phyloP scores from a whole-genome alignment of 2,329 filamentous ascomycete species.

The Chaetomium sp. region DNA sequence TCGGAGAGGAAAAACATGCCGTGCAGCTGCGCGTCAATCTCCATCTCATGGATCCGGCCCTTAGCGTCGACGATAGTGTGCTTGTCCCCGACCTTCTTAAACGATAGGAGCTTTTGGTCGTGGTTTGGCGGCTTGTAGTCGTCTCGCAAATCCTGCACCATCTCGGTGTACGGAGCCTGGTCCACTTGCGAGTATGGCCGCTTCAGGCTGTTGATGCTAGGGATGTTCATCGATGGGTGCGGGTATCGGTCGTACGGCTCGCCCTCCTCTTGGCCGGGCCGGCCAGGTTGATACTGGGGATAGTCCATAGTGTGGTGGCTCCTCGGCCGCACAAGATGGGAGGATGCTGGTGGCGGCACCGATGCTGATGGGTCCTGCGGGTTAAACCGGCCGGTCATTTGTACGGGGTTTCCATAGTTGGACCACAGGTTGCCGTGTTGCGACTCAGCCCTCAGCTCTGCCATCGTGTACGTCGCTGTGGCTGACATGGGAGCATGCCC shows the following conservation, averaged over 20 bases:
- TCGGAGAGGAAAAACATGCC: slow-evolving; percentile 90
- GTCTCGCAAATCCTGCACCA: slow-evolving; percentile 62
- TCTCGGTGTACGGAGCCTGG: slow-evolving; percentile 58
- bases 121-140: slow-evolving; percentile 62
- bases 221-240: slow-evolving; percentile 47
- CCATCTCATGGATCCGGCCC: slow-evolving; percentile 62
- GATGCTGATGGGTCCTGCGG: slow-evolving; percentile 54
- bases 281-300: slow-evolving; percentile 52
- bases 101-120: slow-evolving; percentile 63
- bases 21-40: slow-evolving; percentile 72
- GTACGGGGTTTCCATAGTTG: slow-evolving; percentile 58
- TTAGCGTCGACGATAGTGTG: slow-evolving; percentile 62
- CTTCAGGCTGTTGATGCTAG: slow-evolving; percentile 58
- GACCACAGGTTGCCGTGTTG: slow-evolving; percentile 61
- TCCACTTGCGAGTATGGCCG: slow-evolving; percentile 59
- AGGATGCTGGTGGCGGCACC: slow-evolving; percentile 49
- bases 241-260: slow-evolving; percentile 58
- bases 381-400: slow-evolving; percentile 54
- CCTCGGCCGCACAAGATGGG: slow-evolving; percentile 54
- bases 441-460: slow-evolving; percentile 63
- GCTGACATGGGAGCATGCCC: slow-evolving; percentile 63
- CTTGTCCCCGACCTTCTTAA: slow-evolving; percentile 60
- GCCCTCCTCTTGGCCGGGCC: slow-evolving; percentile 58
- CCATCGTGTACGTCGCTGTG: slow-evolving; percentile 64
- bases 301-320: slow-evolving; percentile 52